phyloP scores from a whole-genome alignment of 768 basidiomycete species.

The Jaapia argillacea region DNA sequence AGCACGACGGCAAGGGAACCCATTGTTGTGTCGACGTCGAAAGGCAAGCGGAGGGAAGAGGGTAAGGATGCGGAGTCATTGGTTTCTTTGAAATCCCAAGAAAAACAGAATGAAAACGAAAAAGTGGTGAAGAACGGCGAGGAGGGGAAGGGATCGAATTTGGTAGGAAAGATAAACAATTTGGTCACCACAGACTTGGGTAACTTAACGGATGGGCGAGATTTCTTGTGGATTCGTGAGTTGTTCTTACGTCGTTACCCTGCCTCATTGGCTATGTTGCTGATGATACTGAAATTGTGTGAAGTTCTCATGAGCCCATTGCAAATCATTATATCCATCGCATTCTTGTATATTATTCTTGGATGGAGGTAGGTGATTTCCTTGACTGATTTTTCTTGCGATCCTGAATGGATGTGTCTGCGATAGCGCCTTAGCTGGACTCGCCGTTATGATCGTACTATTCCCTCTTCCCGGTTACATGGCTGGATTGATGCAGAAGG shows the following conservation, averaged over 20 bases:
- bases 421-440: constrained; percentile 50
- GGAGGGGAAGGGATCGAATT: constrained; percentile 11
- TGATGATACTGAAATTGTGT: too few species aligned
- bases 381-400: constrained; percentile 40
- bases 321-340: constrained; percentile 27
- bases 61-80: too few species aligned
- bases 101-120: constrained; percentile 5
- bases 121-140: constrained; percentile 6
- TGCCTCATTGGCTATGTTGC: too few species aligned
- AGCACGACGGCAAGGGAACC: not conserved
- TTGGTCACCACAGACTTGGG: constrained; percentile 22
- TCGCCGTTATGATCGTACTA: constrained; percentile 37
- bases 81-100: too few species aligned
- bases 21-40: not conserved
- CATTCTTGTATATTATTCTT: constrained; percentile 34
- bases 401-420: too few species aligned
- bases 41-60: not conserved
- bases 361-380: constrained; percentile 41
- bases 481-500: constrained; percentile 33
- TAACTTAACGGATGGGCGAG: constrained; percentile 20
- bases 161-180: constrained; percentile 9
- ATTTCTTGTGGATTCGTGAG: constrained; percentile 11
- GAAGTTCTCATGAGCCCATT: constrained; percentile 26
- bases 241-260: too few species aligned
- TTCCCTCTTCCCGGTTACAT: constrained; percentile 52